Conservation (phyloP, 192 early-diverging fungal species). For the Dissophora ornata region DNA sequence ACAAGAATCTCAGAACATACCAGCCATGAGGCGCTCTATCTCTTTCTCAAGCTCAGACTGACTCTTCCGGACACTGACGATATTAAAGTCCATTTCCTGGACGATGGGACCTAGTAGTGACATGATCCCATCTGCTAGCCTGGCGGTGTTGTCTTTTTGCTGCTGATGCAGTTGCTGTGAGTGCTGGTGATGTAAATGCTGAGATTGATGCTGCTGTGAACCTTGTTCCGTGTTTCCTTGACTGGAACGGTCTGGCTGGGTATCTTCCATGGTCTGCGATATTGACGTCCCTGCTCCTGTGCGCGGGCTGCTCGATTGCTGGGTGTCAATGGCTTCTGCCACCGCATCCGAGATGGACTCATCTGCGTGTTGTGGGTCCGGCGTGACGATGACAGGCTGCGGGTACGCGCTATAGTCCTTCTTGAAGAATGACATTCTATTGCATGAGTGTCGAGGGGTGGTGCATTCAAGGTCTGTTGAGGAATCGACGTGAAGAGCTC, state of each 20-base stretch:
- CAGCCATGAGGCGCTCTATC: conserved; percentile 67
- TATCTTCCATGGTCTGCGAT: too few relatives aligned
- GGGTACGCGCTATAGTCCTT: conserved; percentile 39
- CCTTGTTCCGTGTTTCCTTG: too few relatives aligned
- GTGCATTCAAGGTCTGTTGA: too few relatives aligned
- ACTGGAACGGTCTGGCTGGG: too few relatives aligned
- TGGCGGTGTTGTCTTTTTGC: conserved; percentile 16
- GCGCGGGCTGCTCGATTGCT: too few relatives aligned
- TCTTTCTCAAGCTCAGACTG: conserved; percentile 67
- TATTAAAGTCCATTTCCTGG: conserved; percentile 63
- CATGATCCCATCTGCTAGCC: conserved; percentile 57
- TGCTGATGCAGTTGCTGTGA: conserved; percentile 7
- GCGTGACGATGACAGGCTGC: conserved; percentile 44
- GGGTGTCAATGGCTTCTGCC: conserved; percentile 22
- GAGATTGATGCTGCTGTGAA: background rate
- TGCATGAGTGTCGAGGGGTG: too few relatives aligned
- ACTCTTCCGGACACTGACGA: conserved; percentile 62
- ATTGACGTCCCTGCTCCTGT: too few relatives aligned
- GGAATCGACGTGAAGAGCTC: too few relatives aligned
- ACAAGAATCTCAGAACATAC: too few relatives aligned
- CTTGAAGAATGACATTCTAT: conserved; percentile 41
- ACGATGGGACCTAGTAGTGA: conserved; percentile 59
- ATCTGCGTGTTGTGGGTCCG: conserved; percentile 6
- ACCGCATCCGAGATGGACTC: conserved; percentile 25
- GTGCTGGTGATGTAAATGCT: background rate